Conservation (phyloP, 202 grass and related monocot species). For the Panicum virgatum region DNA sequence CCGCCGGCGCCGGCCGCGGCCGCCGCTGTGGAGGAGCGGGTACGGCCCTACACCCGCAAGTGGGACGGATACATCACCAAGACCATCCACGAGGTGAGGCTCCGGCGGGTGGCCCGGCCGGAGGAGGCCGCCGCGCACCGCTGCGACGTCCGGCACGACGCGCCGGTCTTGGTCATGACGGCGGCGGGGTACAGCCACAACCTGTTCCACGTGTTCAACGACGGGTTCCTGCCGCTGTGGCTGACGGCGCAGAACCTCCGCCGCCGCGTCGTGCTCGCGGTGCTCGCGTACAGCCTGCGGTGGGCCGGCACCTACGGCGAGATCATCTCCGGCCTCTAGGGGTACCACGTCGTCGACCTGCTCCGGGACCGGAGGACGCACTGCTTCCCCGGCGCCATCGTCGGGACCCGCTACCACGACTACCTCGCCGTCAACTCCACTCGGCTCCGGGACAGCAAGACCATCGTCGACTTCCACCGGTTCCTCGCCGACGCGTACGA, state of each 20-base stretch:
- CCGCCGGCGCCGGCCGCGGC: not conserved
- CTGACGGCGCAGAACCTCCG: slow-evolving; percentile 68
- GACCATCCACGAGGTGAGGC: slow-evolving; percentile 43
- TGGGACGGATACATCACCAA: slow-evolving; percentile 53
- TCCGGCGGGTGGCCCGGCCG: slow-evolving; percentile 19
- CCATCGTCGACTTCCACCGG: slow-evolving; percentile 49
- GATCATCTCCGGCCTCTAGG: slow-evolving; percentile 41
- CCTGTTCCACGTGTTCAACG: slow-evolving; percentile 73
- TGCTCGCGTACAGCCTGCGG: slow-evolving; percentile 43
- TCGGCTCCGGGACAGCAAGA: slow-evolving; percentile 29
- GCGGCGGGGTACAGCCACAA: slow-evolving; percentile 68
- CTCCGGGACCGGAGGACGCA: slow-evolving; percentile 56
- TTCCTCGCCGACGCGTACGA: slow-evolving; percentile 48
- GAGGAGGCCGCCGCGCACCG: not conserved
- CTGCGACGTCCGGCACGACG: slow-evolving; percentile 64
- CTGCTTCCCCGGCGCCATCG: slow-evolving; percentile 59
- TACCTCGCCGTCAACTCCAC: slow-evolving; percentile 47
- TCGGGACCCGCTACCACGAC: slow-evolving; percentile 61
- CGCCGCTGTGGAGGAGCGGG: slow-evolving; percentile 21
- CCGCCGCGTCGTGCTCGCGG: slow-evolving; percentile 49
- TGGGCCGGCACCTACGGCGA: slow-evolving; percentile 52
- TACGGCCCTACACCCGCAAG: slow-evolving; percentile 66
- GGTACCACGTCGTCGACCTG: slow-evolving; percentile 46
- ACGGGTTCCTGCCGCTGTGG: slow-evolving; percentile 66
- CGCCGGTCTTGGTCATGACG: slow-evolving; percentile 50